These are phyloP conservation scores for Glutinoglossum americanum DNA, from an alignment of 495 filamentous ascomycete genomes.

Conservation along the genomic window DNA sequence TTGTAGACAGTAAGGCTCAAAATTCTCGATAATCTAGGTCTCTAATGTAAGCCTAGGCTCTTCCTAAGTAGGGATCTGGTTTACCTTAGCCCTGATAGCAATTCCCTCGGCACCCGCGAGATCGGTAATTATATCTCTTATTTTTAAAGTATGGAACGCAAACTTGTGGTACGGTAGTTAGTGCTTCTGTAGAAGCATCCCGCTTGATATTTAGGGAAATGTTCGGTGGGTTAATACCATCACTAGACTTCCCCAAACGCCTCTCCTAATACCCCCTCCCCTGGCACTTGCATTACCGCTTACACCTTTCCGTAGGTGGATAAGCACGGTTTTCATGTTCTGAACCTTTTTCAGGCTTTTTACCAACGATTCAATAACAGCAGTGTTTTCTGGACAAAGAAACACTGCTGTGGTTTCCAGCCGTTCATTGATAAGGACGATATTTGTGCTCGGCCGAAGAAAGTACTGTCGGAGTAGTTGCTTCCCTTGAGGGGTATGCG, in stretches of 20 bases:
- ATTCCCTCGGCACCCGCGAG: constrained; percentile 32
- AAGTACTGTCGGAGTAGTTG: constrained; percentile 60
- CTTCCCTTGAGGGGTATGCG: constrained; percentile 67
- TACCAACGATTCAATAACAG: constrained; percentile 30
- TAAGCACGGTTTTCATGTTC: constrained; percentile 50
- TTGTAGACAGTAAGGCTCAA: constrained; percentile 27
- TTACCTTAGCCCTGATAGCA: constrained; percentile 35
- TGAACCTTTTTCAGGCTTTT: constrained; percentile 52
- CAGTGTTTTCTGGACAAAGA: constrained; percentile 44
- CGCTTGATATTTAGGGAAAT: neutral
- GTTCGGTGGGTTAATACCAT: neutral
- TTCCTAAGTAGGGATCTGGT: neutral
- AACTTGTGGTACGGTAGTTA: constrained; percentile 24
- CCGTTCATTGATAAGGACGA: constrained; percentile 48
- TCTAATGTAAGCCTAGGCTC: neutral
- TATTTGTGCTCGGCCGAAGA: constrained; percentile 51
- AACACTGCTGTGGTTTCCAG: constrained; percentile 48
- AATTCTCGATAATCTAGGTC: constrained; percentile 18
- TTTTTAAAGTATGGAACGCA: constrained; percentile 41
- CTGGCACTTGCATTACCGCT: constrained; percentile 35
- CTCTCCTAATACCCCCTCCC: constrained; percentile 33
- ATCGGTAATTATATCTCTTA: constrained; percentile 42
- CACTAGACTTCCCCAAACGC: constrained; percentile 49
- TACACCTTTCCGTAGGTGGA: constrained; percentile 56
- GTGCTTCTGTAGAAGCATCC: constrained; percentile 10